Percentiles rank a stretch among this genome's conserved stretches.
These are phyloP conservation scores for Nicotiana otophora DNA, from an alignment of 257 asterid genomes.

Conservation along the genomic window DNA sequence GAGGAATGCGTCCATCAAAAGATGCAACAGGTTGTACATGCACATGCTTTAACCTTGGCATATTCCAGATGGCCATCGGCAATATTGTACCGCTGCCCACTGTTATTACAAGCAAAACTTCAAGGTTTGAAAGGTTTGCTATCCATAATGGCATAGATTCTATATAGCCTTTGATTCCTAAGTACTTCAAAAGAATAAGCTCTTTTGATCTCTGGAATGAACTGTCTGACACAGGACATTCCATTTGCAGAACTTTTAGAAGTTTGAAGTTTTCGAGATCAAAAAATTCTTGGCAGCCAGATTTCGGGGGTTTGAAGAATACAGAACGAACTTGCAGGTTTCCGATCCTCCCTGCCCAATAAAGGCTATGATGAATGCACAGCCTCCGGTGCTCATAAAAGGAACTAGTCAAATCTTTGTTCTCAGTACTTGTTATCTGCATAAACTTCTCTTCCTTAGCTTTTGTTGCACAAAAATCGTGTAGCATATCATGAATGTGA, in stretches of 20 bases:
- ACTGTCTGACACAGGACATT: no score
- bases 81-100: not conserved
- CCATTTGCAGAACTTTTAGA: no score
- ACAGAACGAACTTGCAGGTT: not conserved
- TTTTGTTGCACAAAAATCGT: not conserved
- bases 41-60: constrained; percentile 9
- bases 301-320: no score
- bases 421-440: no score
- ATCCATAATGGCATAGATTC: not conserved
- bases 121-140: not conserved
- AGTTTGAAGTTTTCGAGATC: no score
- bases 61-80: not conserved
- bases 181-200: not conserved
- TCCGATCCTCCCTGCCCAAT: not conserved
- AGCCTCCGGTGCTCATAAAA: no score
- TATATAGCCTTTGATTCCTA: not conserved
- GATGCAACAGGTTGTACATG: not conserved
- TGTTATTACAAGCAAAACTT: not conserved
- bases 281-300: no score
- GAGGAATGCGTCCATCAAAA: not conserved
- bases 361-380: no score
- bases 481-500: not conserved
- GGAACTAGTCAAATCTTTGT: no score
- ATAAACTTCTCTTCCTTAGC: not conserved
- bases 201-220: no score